Base-by-base conservation (phyloP, 495 filamentous ascomycete genomes). In the Neurospora cerealis region DNA sequence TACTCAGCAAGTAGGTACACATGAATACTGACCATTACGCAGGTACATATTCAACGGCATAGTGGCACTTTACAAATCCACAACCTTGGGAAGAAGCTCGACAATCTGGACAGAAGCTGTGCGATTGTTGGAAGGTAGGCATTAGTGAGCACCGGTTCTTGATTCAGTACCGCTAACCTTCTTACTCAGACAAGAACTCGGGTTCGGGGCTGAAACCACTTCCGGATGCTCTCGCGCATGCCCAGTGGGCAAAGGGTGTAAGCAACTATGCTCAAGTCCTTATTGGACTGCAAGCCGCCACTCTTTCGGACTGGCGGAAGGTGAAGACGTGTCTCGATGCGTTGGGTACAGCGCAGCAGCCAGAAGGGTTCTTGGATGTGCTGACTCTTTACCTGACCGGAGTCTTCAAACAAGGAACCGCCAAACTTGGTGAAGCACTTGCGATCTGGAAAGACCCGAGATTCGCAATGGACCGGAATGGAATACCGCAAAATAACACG, bases 371-470 rank as follows among this genome's bases (percentile, higher is more conserved):
- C 32, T 79, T 84, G 10, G 76, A 78, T 71, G 78, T 77, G 70
- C 86, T 83, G 78, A 87, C 41, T 74, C 83, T 83, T 1, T 98
- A 98, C 79, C 90, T 97, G 9, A 79, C 85, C 7, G 96, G 92
- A 2, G 88, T 92, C 38, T 91, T 94, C 76, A 83, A 89, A 54
- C 96, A 99, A 80, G 93, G 91, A 37, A 91, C 87, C 5, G 94
- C 94, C 28, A 84, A 92, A 60, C 83, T 95, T 11, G 83, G 87
- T 24, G 77, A 81, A 0, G 95, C 96, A 5, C 83, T 93, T 37
- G 77, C 81, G 15, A 85, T 91, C 21, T 98, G 90, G 83, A 85
- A 89, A 77, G 87, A 89, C 48, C 79, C 83, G 11, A 79, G 83
- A 42, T 88, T 97, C 73, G 79, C 78, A 7, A 85, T 91, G 21